Percentiles rank a stretch among this genome's conserved stretches.
Evolutionary conservation across 1,139 yeast species (phyloP).

Genomic region (Scheffersomyces illinoinensis): DNA sequence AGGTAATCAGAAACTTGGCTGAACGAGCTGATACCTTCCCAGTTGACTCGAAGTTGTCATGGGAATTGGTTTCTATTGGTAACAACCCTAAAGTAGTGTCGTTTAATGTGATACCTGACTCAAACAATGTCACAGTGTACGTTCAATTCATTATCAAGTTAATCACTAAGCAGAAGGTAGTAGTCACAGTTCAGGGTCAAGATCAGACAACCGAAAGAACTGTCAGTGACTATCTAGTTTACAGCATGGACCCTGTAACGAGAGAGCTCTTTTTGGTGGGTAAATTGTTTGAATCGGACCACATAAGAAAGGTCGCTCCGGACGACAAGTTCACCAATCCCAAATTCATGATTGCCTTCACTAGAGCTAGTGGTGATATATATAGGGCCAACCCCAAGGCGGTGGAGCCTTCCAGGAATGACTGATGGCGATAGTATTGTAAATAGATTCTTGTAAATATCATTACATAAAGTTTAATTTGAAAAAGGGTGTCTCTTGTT

Average conservation of each 20-base stretch:
- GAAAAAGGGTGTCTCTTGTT: background rate
- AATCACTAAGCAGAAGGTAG: slow-evolving; percentile 69
- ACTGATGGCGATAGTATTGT: background rate
- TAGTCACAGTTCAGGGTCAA: slow-evolving; percentile 43
- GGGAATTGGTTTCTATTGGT: slow-evolving; percentile 76
- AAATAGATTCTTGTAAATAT: background rate
- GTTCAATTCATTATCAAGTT: slow-evolving; percentile 79
- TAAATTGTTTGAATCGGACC: slow-evolving; percentile 71
- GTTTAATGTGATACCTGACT: slow-evolving; percentile 62
- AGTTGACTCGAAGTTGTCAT: slow-evolving; percentile 55
- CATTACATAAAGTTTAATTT: background rate
- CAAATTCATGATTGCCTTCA: slow-evolving; percentile 19
- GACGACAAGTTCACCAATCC: slow-evolving; percentile 37
- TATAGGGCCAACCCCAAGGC: slow-evolving; percentile 23
- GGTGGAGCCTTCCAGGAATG: background rate
- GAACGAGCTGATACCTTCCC: slow-evolving; percentile 59
- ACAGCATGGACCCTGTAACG: slow-evolving; percentile 71
- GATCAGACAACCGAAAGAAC: slow-evolving; percentile 47
- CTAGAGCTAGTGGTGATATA: slow-evolving; percentile 49
- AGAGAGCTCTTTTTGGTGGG: slow-evolving; percentile 73
- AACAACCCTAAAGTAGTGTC: slow-evolving; percentile 70
- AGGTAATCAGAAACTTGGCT: slow-evolving; percentile 36
- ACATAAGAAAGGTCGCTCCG: slow-evolving; percentile 37
- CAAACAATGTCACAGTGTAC: slow-evolving; percentile 64
- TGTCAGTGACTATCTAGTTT: slow-evolving; percentile 74